These are phyloP conservation scores for Neonectria sp. DNA, from an alignment of 2,329 filamentous ascomycete genomes.

Conservation along the genomic window DNA sequence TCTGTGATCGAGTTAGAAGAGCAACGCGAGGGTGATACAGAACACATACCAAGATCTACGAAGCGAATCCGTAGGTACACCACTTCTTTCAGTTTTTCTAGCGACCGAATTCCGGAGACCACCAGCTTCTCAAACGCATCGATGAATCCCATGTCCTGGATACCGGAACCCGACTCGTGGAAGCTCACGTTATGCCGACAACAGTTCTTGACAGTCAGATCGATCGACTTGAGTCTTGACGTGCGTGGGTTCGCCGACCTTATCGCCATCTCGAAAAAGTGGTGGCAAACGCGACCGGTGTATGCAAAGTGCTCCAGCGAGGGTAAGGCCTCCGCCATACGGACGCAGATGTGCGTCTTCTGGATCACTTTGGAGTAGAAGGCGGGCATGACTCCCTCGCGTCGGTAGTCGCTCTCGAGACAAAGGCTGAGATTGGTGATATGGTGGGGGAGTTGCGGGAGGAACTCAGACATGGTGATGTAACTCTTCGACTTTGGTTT, in stretches of 20 bases:
- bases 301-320: conserved; percentile 79
- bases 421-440: conserved; percentile 77
- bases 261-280: conserved; percentile 76
- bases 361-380: conserved; percentile 74
- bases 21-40: not conserved
- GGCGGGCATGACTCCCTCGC: conserved; percentile 72
- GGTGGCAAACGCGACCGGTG: conserved; percentile 79
- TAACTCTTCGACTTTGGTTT: conserved; percentile 84
- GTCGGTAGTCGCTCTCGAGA: conserved; percentile 79
- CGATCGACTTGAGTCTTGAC: conserved; percentile 74
- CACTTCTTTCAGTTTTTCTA: conserved; percentile 72
- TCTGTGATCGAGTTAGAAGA: conserved; percentile 61
- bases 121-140: conserved; percentile 79
- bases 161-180: conserved; percentile 77
- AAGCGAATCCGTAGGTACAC: conserved; percentile 80
- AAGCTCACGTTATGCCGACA: conserved; percentile 71
- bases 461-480: conserved; percentile 75
- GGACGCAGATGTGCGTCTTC: conserved; percentile 75
- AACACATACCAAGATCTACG: conserved; percentile 75
- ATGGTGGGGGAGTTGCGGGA: conserved; percentile 70
- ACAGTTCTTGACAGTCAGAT: conserved; percentile 82
- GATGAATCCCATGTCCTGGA: conserved; percentile 81
- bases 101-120: conserved; percentile 72
- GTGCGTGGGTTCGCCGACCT: conserved; percentile 63
- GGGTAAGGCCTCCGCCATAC: conserved; percentile 73